These are phyloP conservation scores for Mrakia blollopis DNA, from an alignment of 768 basidiomycete genomes.

Conservation along the genomic window DNA sequence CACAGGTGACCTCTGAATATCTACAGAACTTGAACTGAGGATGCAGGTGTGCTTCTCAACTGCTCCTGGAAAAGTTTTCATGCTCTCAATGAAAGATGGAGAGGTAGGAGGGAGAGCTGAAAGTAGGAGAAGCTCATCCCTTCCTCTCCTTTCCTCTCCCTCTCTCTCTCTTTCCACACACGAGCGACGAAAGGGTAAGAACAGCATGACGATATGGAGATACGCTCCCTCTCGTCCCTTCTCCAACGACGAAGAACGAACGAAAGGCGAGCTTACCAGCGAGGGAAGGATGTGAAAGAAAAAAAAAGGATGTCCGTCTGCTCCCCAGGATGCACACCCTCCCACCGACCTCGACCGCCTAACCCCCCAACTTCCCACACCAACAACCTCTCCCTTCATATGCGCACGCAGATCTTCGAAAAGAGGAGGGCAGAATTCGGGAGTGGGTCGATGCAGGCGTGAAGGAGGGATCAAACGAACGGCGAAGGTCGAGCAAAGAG, in stretches of 20 bases:
- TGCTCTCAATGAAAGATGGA: background rate
- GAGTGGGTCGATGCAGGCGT: background rate
- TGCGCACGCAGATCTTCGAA: background rate
- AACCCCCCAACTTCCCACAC: background rate
- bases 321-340: constrained; percentile 9
- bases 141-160: background rate
- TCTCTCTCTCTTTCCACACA: background rate
- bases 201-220: background rate
- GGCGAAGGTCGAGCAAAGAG: constrained; percentile 17
- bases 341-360: constrained; percentile 20
- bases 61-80: background rate
- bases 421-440: too few relatives aligned
- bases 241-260: background rate
- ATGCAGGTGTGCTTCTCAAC: too few relatives aligned
- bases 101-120: too few relatives aligned
- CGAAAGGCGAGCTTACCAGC: too few relatives aligned
- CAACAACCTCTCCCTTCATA: background rate
- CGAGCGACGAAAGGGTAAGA: background rate
- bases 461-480: constrained; percentile 8
- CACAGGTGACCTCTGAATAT: too few relatives aligned
- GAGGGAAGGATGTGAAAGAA: background rate
- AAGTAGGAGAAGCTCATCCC: too few relatives aligned
- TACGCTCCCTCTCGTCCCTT: background rate
- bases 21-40: too few relatives aligned
- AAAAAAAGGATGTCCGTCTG: constrained; percentile 19